Conservation (phyloP, 805 yeast genomes). For the Lipomyces kockii region DNA sequence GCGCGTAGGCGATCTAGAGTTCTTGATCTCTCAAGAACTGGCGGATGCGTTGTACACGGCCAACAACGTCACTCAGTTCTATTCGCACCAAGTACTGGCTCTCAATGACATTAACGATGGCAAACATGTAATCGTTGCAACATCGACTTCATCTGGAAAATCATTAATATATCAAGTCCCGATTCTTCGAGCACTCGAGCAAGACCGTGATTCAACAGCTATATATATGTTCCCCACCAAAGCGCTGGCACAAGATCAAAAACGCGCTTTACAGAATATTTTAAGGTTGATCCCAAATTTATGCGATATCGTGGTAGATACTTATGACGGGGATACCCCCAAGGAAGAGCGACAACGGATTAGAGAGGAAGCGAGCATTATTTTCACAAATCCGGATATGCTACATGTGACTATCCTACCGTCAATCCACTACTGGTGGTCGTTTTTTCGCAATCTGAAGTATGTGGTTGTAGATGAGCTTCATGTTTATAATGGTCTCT, state of each 20-base stretch:
- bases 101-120: conserved; percentile 57
- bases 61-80: conserved; percentile 59
- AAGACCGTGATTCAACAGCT: conserved; percentile 59
- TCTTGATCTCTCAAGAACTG: conserved; percentile 57
- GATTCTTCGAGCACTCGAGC: conserved; percentile 58
- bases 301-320: conserved; percentile 58
- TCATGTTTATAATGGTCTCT: conserved; percentile 86
- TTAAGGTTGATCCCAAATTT: conserved; percentile 56
- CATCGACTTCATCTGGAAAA: conserved; percentile 96
- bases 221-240: conserved; percentile 94
- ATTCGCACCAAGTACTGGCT: conserved; percentile 84
- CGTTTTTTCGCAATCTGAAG: conserved; percentile 65
- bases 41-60: conserved; percentile 56
- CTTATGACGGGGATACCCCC: conserved; percentile 95
- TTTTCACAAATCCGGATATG: conserved; percentile 96
- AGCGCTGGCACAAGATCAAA: conserved; percentile 97
- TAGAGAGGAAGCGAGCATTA: conserved; percentile 69
- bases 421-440: conserved; percentile 64
- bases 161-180: conserved; percentile 92
- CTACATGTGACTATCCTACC: conserved; percentile 86
- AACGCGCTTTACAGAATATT: conserved; percentile 70
- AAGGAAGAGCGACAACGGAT: conserved; percentile 56
- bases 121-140: conserved; percentile 81
- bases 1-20: conserved; percentile 45
- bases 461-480: conserved; percentile 78